These are phyloP conservation scores for Acacia acuminata DNA, from an alignment of 306 rosid genomes.

Conservation along the genomic window DNA sequence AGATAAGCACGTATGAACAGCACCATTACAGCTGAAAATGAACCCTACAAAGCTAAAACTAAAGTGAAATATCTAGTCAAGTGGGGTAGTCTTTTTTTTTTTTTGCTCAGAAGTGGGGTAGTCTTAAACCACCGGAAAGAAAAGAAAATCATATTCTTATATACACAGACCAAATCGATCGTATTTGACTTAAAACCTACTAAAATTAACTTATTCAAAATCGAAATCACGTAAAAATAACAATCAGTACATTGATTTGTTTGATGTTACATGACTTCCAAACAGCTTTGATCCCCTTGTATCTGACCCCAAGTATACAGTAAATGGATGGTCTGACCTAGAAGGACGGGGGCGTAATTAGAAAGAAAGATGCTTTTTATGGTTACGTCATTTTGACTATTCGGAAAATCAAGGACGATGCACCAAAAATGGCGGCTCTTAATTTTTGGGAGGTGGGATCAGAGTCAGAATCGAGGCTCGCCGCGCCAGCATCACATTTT, in stretches of 20 bases:
- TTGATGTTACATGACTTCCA: background rate
- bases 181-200: background rate
- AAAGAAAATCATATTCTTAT: background rate
- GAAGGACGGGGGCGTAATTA: background rate
- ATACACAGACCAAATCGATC: background rate
- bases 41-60: background rate
- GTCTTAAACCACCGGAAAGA: background rate
- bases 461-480: background rate
- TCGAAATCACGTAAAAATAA: background rate
- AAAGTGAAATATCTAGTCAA: background rate
- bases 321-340: background rate
- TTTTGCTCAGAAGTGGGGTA: no score
- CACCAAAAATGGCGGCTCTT: background rate
- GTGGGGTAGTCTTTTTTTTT: background rate
- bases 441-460: background rate
- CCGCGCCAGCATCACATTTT: background rate
- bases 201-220: background rate
- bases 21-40: background rate
- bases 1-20: background rate
- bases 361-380: background rate
- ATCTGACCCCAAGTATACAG: background rate
- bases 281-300: background rate
- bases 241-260: background rate
- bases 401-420: background rate
- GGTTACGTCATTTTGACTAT: background rate